Conservation (phyloP, 2,329 filamentous ascomycete species). For the Cladosporium sp. region DNA sequence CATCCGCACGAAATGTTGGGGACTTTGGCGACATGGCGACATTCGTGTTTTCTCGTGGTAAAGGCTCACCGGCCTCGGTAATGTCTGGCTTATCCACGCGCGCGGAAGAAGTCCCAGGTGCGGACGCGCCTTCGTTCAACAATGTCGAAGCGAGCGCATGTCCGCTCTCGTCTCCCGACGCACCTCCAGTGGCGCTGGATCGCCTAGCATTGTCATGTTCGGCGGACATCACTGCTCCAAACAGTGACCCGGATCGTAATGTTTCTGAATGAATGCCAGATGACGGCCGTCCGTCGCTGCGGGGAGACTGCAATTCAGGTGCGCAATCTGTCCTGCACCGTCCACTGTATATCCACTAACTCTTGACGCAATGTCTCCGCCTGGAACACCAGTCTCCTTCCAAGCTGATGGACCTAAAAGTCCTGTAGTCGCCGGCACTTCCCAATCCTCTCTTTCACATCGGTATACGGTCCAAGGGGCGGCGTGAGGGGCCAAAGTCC, state of each 20-base stretch:
- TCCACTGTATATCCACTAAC: background rate
- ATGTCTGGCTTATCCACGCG: slow-evolving; percentile 22
- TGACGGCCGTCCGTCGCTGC: background rate
- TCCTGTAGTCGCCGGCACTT: slow-evolving; percentile 18
- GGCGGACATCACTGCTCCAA: slow-evolving; percentile 22
- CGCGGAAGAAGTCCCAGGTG: slow-evolving; percentile 1
- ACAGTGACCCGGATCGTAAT: background rate
- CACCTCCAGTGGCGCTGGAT: background rate
- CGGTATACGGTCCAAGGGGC: background rate
- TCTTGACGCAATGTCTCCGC: background rate
- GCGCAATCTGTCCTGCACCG: background rate
- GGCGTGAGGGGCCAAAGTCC: background rate
- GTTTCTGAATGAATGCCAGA: background rate
- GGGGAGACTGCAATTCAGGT: background rate
- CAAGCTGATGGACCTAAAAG: slow-evolving; percentile 27
- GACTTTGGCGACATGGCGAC: background rate
- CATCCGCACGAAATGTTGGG: slow-evolving; percentile 23
- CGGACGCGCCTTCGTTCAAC: background rate
- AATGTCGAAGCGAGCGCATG: slow-evolving; percentile 7
- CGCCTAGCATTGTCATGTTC: slow-evolving; percentile 14
- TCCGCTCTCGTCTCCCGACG: background rate
- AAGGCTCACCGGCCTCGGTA: background rate
- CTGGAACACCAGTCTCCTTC: background rate
- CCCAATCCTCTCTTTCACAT: slow-evolving; percentile 3
- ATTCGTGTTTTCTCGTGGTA: background rate